These are phyloP conservation scores for Naganishia vaughanmartiniae DNA, from an alignment of 768 basidiomycete species.

Conservation along the genomic window DNA sequence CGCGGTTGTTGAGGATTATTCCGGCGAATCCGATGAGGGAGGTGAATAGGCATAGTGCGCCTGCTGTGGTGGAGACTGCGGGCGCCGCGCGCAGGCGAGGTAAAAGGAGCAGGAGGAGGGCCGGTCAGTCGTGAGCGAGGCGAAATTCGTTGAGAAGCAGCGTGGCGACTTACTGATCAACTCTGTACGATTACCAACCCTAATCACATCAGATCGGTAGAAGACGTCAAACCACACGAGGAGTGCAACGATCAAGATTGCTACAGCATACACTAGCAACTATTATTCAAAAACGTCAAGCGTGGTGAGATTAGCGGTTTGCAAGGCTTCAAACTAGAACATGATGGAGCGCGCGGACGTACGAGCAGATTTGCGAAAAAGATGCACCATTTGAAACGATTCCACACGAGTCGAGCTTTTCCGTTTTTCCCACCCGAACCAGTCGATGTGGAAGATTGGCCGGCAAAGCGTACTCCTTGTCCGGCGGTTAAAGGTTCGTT, in stretches of 20 bases:
- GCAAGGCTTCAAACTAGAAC: neutral
- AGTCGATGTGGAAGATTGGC: neutral
- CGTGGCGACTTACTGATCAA: slow-evolving; percentile 57
- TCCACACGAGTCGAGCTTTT: slow-evolving; percentile 65
- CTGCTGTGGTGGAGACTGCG: slow-evolving; percentile 65
- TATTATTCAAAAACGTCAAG: slow-evolving; percentile 38
- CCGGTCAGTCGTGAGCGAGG: slow-evolving; percentile 1
- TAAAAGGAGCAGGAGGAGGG: too few relatives aligned
- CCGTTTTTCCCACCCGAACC: slow-evolving; percentile 54
- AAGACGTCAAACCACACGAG: slow-evolving; percentile 76
- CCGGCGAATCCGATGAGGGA: slow-evolving; percentile 74
- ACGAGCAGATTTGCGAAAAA: slow-evolving; percentile 65
- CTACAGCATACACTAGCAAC: slow-evolving; percentile 64
- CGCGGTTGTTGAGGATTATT: slow-evolving; percentile 76
- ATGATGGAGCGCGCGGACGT: slow-evolving; percentile 39
- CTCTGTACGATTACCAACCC: slow-evolving; percentile 66
- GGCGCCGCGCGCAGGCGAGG: too few relatives aligned
- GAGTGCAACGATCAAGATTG: slow-evolving; percentile 64
- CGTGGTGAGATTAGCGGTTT: neutral
- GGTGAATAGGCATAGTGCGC: slow-evolving; percentile 61
- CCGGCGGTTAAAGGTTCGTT: neutral
- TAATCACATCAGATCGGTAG: slow-evolving; percentile 66
- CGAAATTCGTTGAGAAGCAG: neutral
- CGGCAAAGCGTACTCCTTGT: too few relatives aligned
- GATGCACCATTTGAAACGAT: slow-evolving; percentile 77